Evolutionary conservation across 2,329 filamentous ascomycete genomes (phyloP).

Genomic region (Fonsecaea nubica): DNA sequence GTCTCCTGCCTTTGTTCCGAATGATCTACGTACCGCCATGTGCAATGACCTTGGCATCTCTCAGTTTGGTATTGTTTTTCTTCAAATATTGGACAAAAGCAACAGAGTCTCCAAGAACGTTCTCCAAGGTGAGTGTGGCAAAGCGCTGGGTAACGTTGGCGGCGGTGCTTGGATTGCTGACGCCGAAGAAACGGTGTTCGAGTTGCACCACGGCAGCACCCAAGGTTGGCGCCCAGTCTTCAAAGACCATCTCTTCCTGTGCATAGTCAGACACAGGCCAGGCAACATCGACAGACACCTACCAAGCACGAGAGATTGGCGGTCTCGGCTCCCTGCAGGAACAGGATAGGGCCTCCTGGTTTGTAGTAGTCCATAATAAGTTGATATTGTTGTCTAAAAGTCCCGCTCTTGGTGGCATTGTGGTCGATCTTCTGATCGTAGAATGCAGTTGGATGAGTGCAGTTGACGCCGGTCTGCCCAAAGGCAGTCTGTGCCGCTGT

Average conservation of each 20-base stretch:
- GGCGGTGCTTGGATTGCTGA: constrained; percentile 24
- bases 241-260: constrained; percentile 17
- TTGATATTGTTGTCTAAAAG: constrained; percentile 28
- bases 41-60: constrained; percentile 26
- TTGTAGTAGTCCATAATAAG: constrained; percentile 17
- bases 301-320: constrained; percentile 18
- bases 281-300: background rate
- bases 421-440: constrained; percentile 20
- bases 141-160: constrained; percentile 7
- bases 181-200: constrained; percentile 27
- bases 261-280: background rate
- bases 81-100: constrained; percentile 22
- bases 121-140: constrained; percentile 22
- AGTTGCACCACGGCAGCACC: constrained; percentile 18
- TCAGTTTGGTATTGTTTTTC: constrained; percentile 10
- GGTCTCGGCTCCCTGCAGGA: constrained; percentile 21
- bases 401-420: constrained; percentile 6
- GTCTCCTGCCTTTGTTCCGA: background rate
- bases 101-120: constrained; percentile 26
- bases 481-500: background rate
- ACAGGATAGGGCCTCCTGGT: constrained; percentile 25
- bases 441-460: constrained; percentile 13
- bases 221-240: constrained; percentile 20
- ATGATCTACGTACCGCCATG: constrained; percentile 13
- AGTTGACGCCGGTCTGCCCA: background rate